Evolutionary conservation across 106 monocot species (phyloP).

Genomic region (Apostasia shenzhenica): DNA sequence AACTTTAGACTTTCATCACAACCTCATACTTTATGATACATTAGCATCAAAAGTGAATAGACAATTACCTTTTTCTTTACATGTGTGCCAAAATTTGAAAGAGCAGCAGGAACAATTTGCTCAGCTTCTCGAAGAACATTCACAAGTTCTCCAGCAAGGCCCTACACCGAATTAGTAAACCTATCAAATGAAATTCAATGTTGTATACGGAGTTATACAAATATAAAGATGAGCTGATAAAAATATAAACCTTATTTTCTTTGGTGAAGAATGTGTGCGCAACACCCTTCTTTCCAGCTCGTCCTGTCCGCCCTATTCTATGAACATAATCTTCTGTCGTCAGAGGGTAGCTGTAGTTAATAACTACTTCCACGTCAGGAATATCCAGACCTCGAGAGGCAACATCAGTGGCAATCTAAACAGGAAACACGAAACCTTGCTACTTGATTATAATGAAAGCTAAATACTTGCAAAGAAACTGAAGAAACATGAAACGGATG

Average conservation of each 20-base stretch:
- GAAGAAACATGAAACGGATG: not conserved
- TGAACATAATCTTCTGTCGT: constrained; percentile 98
- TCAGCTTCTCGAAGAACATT: constrained; percentile 94
- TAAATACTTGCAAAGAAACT: not conserved
- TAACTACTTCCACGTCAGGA: constrained; percentile 96
- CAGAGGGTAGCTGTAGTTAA: constrained; percentile 91
- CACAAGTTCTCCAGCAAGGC: constrained; percentile 88
- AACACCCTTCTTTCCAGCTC: constrained; percentile 97
- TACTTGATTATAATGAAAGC: too few species aligned
- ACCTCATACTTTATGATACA: too few species aligned
- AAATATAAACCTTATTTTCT: constrained; percentile 66
- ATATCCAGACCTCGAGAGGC: constrained; percentile 95
- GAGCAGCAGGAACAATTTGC: constrained; percentile 73
- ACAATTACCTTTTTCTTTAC: constrained; percentile 89
- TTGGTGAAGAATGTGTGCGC: constrained; percentile 92
- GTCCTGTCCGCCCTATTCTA: constrained; percentile 92
- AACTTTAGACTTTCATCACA: too few species aligned
- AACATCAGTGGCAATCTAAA: constrained; percentile 96
- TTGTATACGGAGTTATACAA: not conserved
- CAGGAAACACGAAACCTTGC: not conserved
- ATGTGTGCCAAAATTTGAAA: constrained; percentile 86
- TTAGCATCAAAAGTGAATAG: too few species aligned
- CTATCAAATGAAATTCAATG: not conserved
- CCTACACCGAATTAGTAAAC: constrained; percentile 25
- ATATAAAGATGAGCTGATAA: not conserved